phyloP scores from a whole-genome alignment of 495 filamentous ascomycete species.

The Talaromyces stipitatus region DNA sequence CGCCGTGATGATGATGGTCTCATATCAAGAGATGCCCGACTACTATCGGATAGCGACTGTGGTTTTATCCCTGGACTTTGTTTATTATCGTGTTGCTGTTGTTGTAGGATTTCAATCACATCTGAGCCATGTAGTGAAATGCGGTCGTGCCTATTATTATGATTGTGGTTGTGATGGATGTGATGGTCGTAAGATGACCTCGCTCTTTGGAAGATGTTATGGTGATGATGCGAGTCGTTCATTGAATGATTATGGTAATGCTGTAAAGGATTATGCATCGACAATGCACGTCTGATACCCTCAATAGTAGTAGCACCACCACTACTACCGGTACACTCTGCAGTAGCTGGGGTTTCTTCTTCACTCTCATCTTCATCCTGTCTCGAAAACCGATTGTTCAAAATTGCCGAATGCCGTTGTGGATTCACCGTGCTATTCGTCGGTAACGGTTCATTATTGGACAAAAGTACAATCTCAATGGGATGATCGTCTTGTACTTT shows the following conservation, averaged over 20 bases:
- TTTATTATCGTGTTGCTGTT: not conserved
- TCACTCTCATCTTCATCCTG: slow-evolving; percentile 11
- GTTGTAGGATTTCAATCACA: not conserved
- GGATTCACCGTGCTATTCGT: slow-evolving; percentile 38
- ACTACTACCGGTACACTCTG: not conserved
- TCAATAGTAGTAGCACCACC: not conserved
- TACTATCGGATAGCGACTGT: not conserved
- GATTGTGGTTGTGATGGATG: not conserved
- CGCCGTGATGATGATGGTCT: not conserved
- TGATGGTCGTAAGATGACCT: not conserved
- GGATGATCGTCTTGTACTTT: slow-evolving; percentile 42
- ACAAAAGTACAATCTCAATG: slow-evolving; percentile 39
- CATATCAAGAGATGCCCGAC: not conserved
- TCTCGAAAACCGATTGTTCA: slow-evolving; percentile 50
- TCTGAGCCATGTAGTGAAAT: not conserved
- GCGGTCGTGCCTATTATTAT: not conserved
- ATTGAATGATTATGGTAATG: not conserved
- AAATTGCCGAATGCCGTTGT: slow-evolving; percentile 31
- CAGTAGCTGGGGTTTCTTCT: slow-evolving; percentile 1
- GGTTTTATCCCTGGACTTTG: not conserved
- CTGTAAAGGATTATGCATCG: not conserved
- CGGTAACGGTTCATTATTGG: slow-evolving; percentile 41
- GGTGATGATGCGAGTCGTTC: not conserved
- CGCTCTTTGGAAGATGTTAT: not conserved
- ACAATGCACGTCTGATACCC: not conserved